These are phyloP conservation scores for Plasmopara halstedii DNA, from an alignment of 352 stramenopile genomes.

Conservation along the genomic window DNA sequence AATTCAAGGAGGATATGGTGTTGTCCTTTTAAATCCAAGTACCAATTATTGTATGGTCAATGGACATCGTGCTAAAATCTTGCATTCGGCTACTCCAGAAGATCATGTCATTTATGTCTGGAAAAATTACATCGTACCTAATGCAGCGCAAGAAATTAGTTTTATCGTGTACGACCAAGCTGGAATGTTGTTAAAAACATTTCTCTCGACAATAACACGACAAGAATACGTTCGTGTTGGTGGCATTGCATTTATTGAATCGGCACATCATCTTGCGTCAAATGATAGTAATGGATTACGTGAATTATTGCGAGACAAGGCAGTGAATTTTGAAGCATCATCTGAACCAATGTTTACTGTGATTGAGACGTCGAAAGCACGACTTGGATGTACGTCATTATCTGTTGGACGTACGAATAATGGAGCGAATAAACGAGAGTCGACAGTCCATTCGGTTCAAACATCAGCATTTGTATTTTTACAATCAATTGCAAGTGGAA, in stretches of 20 bases:
- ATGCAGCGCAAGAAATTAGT: slow-evolving; percentile 75
- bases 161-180: slow-evolving; percentile 75
- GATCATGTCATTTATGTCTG: slow-evolving; percentile 78
- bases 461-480: slow-evolving; percentile 84
- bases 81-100: slow-evolving; percentile 67
- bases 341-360: slow-evolving; percentile 78
- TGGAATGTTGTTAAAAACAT: slow-evolving; percentile 60
- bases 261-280: slow-evolving; percentile 60
- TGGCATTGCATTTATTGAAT: slow-evolving; percentile 83
- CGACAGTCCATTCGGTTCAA: slow-evolving; percentile 80
- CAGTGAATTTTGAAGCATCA: slow-evolving; percentile 82
- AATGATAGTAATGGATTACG: slow-evolving; percentile 40
- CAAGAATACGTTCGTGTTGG: slow-evolving; percentile 59
- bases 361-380: slow-evolving; percentile 62
- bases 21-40: slow-evolving; percentile 79
- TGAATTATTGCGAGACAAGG: slow-evolving; percentile 55
- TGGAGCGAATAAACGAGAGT: slow-evolving; percentile 68
- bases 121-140: slow-evolving; percentile 83
- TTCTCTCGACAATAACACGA: slow-evolving; percentile 47
- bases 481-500: slow-evolving; percentile 62
- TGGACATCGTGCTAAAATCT: slow-evolving; percentile 72
- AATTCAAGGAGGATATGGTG: slow-evolving; percentile 74
- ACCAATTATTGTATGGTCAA: slow-evolving; percentile 77
- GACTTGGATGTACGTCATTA: slow-evolving; percentile 66
- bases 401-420: slow-evolving; percentile 67